phyloP scores from a whole-genome alignment of 2,329 filamentous ascomycete species.

The Calonectria pauciramosa region DNA sequence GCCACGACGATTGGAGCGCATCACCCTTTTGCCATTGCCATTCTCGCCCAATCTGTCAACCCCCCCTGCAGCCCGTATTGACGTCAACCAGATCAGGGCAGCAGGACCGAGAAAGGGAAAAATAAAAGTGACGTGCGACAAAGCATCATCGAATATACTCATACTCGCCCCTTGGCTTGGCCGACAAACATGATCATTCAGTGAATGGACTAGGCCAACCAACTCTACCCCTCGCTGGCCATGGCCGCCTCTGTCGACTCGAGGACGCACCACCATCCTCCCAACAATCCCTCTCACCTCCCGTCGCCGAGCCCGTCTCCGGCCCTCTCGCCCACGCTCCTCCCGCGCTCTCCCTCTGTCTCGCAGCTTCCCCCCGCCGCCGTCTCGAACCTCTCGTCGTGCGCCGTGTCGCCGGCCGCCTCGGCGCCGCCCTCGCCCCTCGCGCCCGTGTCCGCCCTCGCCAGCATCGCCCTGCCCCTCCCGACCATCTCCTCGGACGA shows the following conservation, averaged over 20 bases:
- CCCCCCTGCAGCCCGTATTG: neutral
- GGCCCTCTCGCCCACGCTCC: constrained; percentile 17
- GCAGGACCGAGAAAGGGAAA: neutral
- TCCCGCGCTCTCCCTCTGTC: constrained; percentile 20
- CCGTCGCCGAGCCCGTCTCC: constrained; percentile 1
- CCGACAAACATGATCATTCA: neutral
- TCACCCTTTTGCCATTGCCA: neutral
- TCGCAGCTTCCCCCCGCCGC: constrained; percentile 24
- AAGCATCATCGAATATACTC: neutral
- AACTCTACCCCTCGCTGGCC: constrained; percentile 33
- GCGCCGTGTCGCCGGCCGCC: constrained; percentile 21
- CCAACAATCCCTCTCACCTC: constrained; percentile 14
- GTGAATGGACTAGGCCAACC: constrained; percentile 27
- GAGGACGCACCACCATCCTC: constrained; percentile 36
- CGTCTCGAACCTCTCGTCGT: neutral
- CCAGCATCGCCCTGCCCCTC: constrained; percentile 25
- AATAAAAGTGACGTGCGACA: neutral
- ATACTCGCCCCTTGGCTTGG: neutral
- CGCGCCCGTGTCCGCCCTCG: neutral
- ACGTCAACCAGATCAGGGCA: constrained; percentile 1
- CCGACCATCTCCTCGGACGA: constrained; percentile 48
- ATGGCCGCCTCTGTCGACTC: constrained; percentile 44
- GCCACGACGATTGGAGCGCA: constrained; percentile 10
- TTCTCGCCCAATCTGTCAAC: neutral
- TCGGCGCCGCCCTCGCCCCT: constrained; percentile 2